Percentiles rank a stretch among this genome's conserved stretches.
These are phyloP conservation scores for Grammothele lineata DNA, from an alignment of 768 basidiomycete species.

Conservation along the genomic window DNA sequence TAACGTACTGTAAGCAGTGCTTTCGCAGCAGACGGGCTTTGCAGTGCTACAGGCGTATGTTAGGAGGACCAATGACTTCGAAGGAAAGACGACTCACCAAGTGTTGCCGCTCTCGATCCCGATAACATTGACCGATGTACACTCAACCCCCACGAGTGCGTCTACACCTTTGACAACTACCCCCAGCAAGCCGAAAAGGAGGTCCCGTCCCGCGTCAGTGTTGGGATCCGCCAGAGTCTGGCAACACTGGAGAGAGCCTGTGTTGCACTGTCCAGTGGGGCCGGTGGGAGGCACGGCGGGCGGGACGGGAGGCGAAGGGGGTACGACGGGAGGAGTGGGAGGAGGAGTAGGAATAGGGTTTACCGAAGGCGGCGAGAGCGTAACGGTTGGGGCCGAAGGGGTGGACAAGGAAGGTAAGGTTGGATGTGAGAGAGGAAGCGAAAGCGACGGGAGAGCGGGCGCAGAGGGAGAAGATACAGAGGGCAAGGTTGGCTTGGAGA, in stretches of 20 bases:
- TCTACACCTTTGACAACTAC: slow-evolving; percentile 14
- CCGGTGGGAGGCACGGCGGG: too few species aligned
- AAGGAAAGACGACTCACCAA: slow-evolving; percentile 1
- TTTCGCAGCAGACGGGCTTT: slow-evolving; percentile 12
- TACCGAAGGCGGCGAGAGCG: too few species aligned
- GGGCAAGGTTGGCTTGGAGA: too few species aligned
- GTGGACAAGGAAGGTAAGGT: too few species aligned
- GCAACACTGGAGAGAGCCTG: slow-evolving; percentile 14
- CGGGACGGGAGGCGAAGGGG: too few species aligned
- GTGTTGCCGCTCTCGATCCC: slow-evolving; percentile 2
- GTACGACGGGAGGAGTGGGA: too few species aligned
- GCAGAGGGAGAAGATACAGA: too few species aligned
- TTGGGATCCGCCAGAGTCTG: background rate
- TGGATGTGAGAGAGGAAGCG: too few species aligned
- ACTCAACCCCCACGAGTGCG: slow-evolving; percentile 14
- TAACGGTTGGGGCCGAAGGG: too few species aligned
- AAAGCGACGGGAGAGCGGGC: too few species aligned
- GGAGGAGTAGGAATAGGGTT: too few species aligned
- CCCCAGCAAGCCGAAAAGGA: slow-evolving; percentile 9
- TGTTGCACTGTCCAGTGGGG: slow-evolving; percentile 8
- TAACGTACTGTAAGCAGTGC: background rate
- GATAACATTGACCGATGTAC: slow-evolving; percentile 15
- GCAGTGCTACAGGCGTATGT: background rate
- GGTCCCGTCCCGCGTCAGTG: background rate
- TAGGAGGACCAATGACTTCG: background rate